Base-by-base conservation (phyloP, 2,329 filamentous ascomycete genomes). In the Fusarium multiceps region DNA sequence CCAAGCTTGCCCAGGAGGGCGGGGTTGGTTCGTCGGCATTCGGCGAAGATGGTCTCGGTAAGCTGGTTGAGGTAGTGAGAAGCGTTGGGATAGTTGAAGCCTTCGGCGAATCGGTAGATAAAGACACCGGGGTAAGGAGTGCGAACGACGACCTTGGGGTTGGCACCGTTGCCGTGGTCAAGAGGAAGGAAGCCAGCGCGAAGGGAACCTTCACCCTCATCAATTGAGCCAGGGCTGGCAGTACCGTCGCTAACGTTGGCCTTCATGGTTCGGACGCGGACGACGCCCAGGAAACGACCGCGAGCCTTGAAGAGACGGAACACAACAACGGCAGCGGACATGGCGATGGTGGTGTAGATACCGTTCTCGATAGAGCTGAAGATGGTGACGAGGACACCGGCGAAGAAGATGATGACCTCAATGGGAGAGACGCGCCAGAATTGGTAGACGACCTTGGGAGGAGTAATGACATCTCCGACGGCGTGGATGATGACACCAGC, bases 401-500 rank as follows among this genome's bases (percentile, higher is more conserved):
- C 89, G 68, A 97, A 91, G 85, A 97, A 97, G 76, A 97, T 93
- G 53, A 93, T 69, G 0, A 94, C 91, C 77, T 97, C 93, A 3
- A 96, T 76, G 0, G 93, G 93, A 1, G 92, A 93, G 2, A 96
- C 91, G 37, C 89, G 86, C 93, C 93, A 97, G 82, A 97, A 97
- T 75, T 94, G 91, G 80, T 95, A 95, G 13, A 97, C 87, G 0
- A 90, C 91, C 76, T 93, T 92, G 6, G 93, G 93, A 4, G 93
- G 90, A 0, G 93, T 95, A 73, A 97, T 92, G 59, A 97, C 83
- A 77, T 97, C 93, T 66, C 91, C 90, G 6, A 97, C 93, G 7
- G 94, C 94, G 79, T 97, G 94, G 70, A 97, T 97, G 72, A 97
- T 97, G 76, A 97, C 92, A 49, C 88, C 93, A 2, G 93, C 87